Percentiles rank a stretch among this genome's conserved stretches.
Evolutionary conservation across 2,329 filamentous ascomycete species (phyloP).

Genomic region (Scytalidium lignicola): DNA sequence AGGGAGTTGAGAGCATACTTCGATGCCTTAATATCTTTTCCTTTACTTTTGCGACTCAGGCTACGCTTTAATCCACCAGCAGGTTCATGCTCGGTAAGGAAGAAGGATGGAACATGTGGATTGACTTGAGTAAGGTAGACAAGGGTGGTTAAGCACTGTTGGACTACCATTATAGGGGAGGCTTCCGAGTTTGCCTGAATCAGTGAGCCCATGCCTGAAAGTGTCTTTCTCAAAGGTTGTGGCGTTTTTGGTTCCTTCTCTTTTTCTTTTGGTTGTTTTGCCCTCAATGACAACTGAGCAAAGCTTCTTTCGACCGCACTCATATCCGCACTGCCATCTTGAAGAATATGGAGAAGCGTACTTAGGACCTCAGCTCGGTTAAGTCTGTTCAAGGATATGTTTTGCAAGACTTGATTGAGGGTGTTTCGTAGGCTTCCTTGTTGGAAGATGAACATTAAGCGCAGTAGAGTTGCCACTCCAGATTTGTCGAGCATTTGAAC

Average conservation of each 20-base stretch:
- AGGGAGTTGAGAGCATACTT: conserved; percentile 92
- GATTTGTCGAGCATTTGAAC: conserved; percentile 97
- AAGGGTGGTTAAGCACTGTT: conserved; percentile 85
- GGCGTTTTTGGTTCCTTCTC: conserved; percentile 66
- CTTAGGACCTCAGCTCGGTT: conserved; percentile 92
- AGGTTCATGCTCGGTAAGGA: conserved; percentile 90
- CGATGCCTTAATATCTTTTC: conserved; percentile 74
- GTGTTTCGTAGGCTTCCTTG: conserved; percentile 80
- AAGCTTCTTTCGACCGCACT: conserved; percentile 94
- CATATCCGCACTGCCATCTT: conserved; percentile 91
- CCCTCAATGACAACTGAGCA: conserved; percentile 83
- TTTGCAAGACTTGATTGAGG: conserved; percentile 80
- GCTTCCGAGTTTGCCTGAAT: conserved; percentile 70
- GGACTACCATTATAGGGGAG: conserved; percentile 89
- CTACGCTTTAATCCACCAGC: conserved; percentile 71
- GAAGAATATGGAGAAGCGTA: conserved; percentile 85
- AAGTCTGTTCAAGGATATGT: conserved; percentile 94
- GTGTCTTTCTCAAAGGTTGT: conserved; percentile 69
- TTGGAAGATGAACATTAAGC: conserved; percentile 97
- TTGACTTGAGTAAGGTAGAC: conserved; percentile 82
- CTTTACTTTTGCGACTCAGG: conserved; percentile 78
- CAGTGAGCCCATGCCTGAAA: conserved; percentile 51
- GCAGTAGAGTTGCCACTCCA: conserved; percentile 88
- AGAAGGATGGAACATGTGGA: conserved; percentile 81
- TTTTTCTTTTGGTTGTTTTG: conserved; percentile 71